Base-by-base conservation (phyloP, 306 rosid species). In the Notholithocarpus densiflorus region DNA sequence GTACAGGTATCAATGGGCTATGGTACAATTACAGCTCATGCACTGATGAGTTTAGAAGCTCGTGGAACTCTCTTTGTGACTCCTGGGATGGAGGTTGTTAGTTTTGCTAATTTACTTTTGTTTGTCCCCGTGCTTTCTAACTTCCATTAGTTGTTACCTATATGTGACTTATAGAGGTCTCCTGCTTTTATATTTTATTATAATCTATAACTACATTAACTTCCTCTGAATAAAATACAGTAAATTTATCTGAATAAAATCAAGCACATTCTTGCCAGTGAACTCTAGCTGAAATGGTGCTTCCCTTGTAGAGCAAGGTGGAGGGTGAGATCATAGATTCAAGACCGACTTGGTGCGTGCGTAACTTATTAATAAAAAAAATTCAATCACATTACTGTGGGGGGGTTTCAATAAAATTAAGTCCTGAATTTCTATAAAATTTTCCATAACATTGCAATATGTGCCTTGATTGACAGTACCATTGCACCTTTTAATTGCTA, bases 61-160 rank as follows among this genome's bases (percentile, higher is more conserved):
- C 98, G 99, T 10, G 99, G 99, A 85, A 91, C 86, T 75, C 93
- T 95, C 60, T 95, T 95, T 79, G 97, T 91, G 83, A n/a, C 75
- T 73, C 98, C 89, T 82, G 99, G 99, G 82, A 85, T 90, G 92
- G 97, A 93, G 98, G 99, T 95, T 76, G 74, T 84, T 84, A 69
- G 56, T 62, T 76, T 17, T 60, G 14, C 71, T 76, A 32, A 32
- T 77, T 3, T 73, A 6, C 70, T 56, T 80, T 57, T 54, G 20
- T 21, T 73, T 64, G 72, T 61, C 40, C 17, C 15, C 37, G 24
- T 56, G 61, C 72, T 73, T 78, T 81, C 65, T 10, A 51, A 75
- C 68, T 29, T 52, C 17, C 40, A 29, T 48, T 81, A 21, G 61
- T 65, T 68, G 26, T 75, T 69, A 32, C 66, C 32, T n/a, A 10